Base-by-base conservation (phyloP, 352 stramenopile genomes). In the Globisporangium nagaii region DNA sequence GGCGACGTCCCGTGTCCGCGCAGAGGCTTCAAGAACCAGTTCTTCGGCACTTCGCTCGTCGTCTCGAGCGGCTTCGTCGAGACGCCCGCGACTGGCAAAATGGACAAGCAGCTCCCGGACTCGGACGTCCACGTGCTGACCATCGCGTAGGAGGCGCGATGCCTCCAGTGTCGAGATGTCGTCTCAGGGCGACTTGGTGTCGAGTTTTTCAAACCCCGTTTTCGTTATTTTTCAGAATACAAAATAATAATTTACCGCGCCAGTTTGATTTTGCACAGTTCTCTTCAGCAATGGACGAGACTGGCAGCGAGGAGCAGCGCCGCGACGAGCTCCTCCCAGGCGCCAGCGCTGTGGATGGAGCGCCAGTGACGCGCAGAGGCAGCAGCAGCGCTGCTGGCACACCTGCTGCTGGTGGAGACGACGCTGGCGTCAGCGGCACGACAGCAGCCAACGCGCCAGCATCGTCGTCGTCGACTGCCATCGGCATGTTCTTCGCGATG, bases 1-100 rank as follows among this genome's bases (percentile, higher is more conserved):
- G 68, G 73, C 3, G 45, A 82, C 6, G 44, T 62, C 0, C 78
- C 80, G 20, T 82, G 80, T 47, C 66, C 80, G 42, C 78, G 78
- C 1, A 66, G 78, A 41, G 80, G 80, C n/a, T 88, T 89, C 68
- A 91, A 88, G 65, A 84, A 66, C 39, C 80, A 88, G 56, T 90
- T 70, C 59, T 88, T 91, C 60, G 76, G 81, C 65, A 89, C 76
- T 5, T 81, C 78, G 13, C 57, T 89, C 34, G 68, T 88, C 20
- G 64, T 91, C 45, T 87, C 76, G n/a, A 88, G 78, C 35, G 81
- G 80, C 39, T 91, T 91, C 36, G 70, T 89, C 15, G 66, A 59
- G 19, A 70, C 71, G 19, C 44, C 39, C 0, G 37, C 53, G 46
- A 71, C 58, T n/a, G 61, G 64, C 24, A 75, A 75, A 55, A 66